Evolutionary conservation across 2,329 filamentous ascomycete species (phyloP), one percentile per base, ranked within the genome.

Genomic region (Epichloe bromicola): DNA sequence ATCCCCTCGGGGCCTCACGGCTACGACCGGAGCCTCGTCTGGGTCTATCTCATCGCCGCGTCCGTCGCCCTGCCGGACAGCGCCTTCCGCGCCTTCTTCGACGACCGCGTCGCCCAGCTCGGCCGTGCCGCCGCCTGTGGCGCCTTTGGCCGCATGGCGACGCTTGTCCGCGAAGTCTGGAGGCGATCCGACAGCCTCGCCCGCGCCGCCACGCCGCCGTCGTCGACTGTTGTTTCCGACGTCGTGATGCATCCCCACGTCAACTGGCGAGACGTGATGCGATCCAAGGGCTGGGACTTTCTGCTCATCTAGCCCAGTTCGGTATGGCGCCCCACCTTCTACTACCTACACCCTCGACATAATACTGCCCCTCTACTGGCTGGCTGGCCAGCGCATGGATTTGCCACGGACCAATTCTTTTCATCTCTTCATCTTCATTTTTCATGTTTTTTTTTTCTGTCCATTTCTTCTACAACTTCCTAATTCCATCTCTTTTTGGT

Each of bases 201-300:
- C 45, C 60, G 59, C 36, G 62, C 58, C 12, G 66, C 64, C 63
- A 63, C 63, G 44, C 65, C 67, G 19, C 62, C 65, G 19, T 66
- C 67, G 39, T 8, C 23, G 23, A 60, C 63, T 33, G 61, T 62
- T 34, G 61, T 59, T 41, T 66, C 66, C 34, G 66, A 69, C 52
- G 65, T 64, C 23, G 7, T 26, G 23, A 62, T 66, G 60, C 67
- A 70, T 68, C 82, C 80, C 64, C 84, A 85, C 71, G 80, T 95
- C 69, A 89, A 90, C 82, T 97, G 91, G 91, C 79, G 91, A 72
- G 87, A 95, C 70, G 80, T 91, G 65, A 95, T 96, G 89, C 81
- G 80, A 70, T 80, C 84, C 71, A 93, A 91, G 73, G 82, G 82
- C 60, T 95, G 88, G 90, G 88, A 95, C 66, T 93, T 88, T 72